phyloP scores from a whole-genome alignment of 345 rosid species.

The Eucalyptus viminalis region DNA sequence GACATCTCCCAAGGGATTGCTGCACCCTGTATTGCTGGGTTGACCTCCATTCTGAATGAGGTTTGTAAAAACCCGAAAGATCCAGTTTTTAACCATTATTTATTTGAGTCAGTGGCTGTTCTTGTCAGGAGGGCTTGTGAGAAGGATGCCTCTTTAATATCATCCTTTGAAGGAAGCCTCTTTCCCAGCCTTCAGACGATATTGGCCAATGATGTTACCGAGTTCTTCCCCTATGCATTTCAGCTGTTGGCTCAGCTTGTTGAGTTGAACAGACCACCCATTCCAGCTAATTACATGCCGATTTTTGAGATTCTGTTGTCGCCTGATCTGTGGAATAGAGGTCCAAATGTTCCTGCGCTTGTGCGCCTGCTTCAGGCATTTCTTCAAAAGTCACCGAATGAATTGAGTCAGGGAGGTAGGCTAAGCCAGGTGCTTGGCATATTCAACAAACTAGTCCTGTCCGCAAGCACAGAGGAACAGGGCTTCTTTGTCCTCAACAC shows the following conservation, averaged over 20 bases:
- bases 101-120: constrained; percentile 93
- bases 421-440: constrained; percentile 80
- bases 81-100: constrained; percentile 91
- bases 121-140: constrained; percentile 90
- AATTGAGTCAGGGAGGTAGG: constrained; percentile 68
- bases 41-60: constrained; percentile 64
- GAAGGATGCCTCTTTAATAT: constrained; percentile 56
- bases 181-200: constrained; percentile 80
- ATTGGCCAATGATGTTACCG: constrained; percentile 68
- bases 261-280: constrained; percentile 81
- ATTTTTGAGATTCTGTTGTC: constrained; percentile 70
- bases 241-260: constrained; percentile 95
- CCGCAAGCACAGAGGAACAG: constrained; percentile 83
- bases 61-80: constrained; percentile 90
- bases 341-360: constrained; percentile 94
- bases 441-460: constrained; percentile 59
- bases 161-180: constrained; percentile 65
- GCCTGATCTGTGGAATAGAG: constrained; percentile 82
- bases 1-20: constrained; percentile 69
- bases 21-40: constrained; percentile 66
- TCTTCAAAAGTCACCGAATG: constrained; percentile 84
- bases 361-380: constrained; percentile 98
- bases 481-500: constrained; percentile 94
- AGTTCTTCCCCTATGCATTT: constrained; percentile 96
- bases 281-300: constrained; percentile 70